These are phyloP conservation scores for Candida verbasci DNA, from an alignment of 805 yeast species.

Conservation along the genomic window DNA sequence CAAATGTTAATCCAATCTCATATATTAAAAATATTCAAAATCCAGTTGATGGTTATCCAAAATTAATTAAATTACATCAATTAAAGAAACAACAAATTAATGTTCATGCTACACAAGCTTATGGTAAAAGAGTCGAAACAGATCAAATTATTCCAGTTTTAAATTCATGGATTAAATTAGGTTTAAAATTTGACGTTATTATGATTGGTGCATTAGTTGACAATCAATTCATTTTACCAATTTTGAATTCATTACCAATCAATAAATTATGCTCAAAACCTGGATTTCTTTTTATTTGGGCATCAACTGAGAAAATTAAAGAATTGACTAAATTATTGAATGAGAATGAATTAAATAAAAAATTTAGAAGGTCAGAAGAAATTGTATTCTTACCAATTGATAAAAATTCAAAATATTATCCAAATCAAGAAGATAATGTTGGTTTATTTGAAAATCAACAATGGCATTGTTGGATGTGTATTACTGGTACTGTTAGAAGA, in stretches of 20 bases:
- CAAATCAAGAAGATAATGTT: constrained; percentile 41
- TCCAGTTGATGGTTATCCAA: constrained; percentile 83
- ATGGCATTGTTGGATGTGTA: constrained; percentile 99
- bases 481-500: constrained; percentile 89
- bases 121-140: constrained; percentile 55
- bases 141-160: constrained; percentile 55
- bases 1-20: constrained; percentile 33
- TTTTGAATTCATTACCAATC: constrained; percentile 63
- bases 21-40: constrained; percentile 61
- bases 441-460: constrained; percentile 62
- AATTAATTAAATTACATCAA: constrained; percentile 61
- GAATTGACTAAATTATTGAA: constrained; percentile 54
- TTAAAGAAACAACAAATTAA: constrained; percentile 58
- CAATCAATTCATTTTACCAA: constrained; percentile 61
- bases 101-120: constrained; percentile 55
- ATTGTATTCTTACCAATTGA: constrained; percentile 75
- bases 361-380: constrained; percentile 87
- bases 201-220: constrained; percentile 87
- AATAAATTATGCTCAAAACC: constrained; percentile 76
- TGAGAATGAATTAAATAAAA: constrained; percentile 48
- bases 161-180: constrained; percentile 58
- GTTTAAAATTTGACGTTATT: constrained; percentile 76
- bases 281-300: constrained; percentile 85
- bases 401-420: constrained; percentile 60
- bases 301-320: constrained; percentile 67